Evolutionary conservation across 2,329 filamentous ascomycete species (phyloP).

Genomic region (Clonostachys sp.): DNA sequence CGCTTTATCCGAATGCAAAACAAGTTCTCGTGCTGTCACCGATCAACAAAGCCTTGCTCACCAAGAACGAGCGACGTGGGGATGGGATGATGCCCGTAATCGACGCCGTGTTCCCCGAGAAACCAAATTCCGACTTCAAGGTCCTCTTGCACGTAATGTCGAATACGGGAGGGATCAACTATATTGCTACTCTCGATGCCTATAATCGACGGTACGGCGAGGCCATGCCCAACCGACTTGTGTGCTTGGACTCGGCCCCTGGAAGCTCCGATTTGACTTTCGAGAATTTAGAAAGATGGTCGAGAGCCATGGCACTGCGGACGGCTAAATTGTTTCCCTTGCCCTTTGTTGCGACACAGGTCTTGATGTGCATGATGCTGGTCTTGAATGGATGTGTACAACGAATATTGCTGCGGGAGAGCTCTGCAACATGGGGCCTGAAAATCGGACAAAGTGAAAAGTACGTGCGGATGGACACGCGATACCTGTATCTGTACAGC

Average conservation of each 20-base stretch:
- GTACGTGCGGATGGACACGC: slow-evolving; percentile 26
- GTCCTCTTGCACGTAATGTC: slow-evolving; percentile 52
- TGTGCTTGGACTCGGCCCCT: slow-evolving; percentile 48
- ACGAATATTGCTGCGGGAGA: slow-evolving; percentile 14
- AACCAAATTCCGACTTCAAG: slow-evolving; percentile 3
- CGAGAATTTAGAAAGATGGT: slow-evolving; percentile 42
- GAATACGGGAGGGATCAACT: slow-evolving; percentile 52
- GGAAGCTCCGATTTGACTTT: slow-evolving; percentile 35
- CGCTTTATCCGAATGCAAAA: slow-evolving; percentile 42
- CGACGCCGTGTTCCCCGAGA: slow-evolving; percentile 4
- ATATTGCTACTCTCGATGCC: slow-evolving; percentile 41
- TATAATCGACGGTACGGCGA: slow-evolving; percentile 30
- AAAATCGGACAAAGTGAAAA: slow-evolving; percentile 27
- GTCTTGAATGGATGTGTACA: slow-evolving; percentile 24
- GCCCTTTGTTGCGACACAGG: slow-evolving; percentile 41
- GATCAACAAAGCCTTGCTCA: slow-evolving; percentile 40
- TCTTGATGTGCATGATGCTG: slow-evolving; percentile 37
- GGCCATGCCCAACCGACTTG: slow-evolving; percentile 39
- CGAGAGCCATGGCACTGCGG: slow-evolving; percentile 46
- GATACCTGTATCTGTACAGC: slow-evolving; percentile 55
- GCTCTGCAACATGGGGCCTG: slow-evolving; percentile 31
- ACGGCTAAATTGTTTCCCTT: slow-evolving; percentile 40
- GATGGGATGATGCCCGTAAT: slow-evolving; percentile 39
- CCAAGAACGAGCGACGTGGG: slow-evolving; percentile 34
- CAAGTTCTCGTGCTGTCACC: slow-evolving; percentile 47